phyloP scores from a whole-genome alignment of 2,329 filamentous ascomycete genomes.

The Venturia asperata region DNA sequence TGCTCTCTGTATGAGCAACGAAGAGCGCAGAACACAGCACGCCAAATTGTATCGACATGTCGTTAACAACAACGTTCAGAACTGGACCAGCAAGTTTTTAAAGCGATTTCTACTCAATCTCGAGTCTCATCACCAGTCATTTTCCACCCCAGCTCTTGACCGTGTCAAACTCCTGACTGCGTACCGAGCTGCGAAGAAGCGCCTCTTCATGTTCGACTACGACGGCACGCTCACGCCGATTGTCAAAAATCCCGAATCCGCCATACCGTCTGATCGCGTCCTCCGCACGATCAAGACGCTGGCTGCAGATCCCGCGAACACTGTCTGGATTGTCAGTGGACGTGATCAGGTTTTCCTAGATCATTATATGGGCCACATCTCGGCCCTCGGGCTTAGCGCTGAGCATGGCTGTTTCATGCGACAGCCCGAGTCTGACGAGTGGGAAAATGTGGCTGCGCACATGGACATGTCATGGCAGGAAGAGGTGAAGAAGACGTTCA shows the following conservation, averaged over 20 bases:
- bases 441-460: conserved; percentile 82
- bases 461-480: conserved; percentile 90
- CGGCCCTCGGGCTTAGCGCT: conserved; percentile 83
- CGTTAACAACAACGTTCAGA: conserved; percentile 74
- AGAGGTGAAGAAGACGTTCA: conserved; percentile 76
- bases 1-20: conserved; percentile 67
- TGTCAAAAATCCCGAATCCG: conserved; percentile 81
- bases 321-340: conserved; percentile 97
- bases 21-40: conserved; percentile 63
- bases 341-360: conserved; percentile 87
- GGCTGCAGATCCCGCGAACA: conserved; percentile 71
- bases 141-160: conserved; percentile 76
- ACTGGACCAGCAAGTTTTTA: conserved; percentile 76
- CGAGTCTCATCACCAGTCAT: conserved; percentile 64
- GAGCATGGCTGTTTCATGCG: conserved; percentile 96
- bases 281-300: conserved; percentile 72
- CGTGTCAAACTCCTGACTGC: conserved; percentile 61
- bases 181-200: conserved; percentile 67
- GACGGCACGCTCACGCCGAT: conserved; percentile 94
- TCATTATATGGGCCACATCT: conserved; percentile 87
- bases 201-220: conserved; percentile 98
- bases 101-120: conserved; percentile 74
- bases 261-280: conserved; percentile 77
- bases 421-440: conserved; percentile 65
- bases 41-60: conserved; percentile 73